phyloP scores from a whole-genome alignment of 441 rosid genomes.

The Lagerstroemia fauriei region DNA sequence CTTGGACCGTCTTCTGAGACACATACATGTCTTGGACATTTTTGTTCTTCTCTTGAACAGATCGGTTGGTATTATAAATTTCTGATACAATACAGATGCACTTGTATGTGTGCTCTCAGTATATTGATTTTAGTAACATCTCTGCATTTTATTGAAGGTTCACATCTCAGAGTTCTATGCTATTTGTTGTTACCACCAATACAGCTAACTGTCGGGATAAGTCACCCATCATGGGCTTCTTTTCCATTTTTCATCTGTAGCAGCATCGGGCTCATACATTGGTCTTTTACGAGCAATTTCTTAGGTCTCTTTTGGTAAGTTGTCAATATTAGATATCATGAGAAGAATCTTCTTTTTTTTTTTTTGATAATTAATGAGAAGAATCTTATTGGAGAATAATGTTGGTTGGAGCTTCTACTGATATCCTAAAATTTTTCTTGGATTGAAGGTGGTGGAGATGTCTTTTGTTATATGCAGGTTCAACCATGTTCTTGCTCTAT shows the following conservation, averaged over 20 bases:
- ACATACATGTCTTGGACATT: constrained; percentile 31
- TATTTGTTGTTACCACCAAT: constrained; percentile 50
- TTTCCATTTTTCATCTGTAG: constrained; percentile 59
- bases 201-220: constrained; percentile 51
- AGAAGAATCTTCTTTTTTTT: background rate
- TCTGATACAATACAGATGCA: background rate
- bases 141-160: constrained; percentile 42
- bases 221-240: constrained; percentile 60
- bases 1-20: constrained; percentile 25
- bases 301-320: constrained; percentile 54
- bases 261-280: constrained; percentile 51
- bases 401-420: background rate
- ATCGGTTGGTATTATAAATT: constrained; percentile 42
- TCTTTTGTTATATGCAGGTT: constrained; percentile 49
- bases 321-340: background rate
- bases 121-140: constrained; percentile 31
- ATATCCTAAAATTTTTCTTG: constrained; percentile 18
- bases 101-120: background rate
- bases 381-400: background rate
- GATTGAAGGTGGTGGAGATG: constrained; percentile 56
- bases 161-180: constrained; percentile 50
- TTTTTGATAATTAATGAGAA: too few species aligned
- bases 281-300: constrained; percentile 61
- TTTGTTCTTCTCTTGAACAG: constrained; percentile 35
- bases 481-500: constrained; percentile 48